Evolutionary conservation across 306 rosid species (phyloP), one percentile per base, ranked within the genome.

Genomic region (Prosopis cineraria): DNA sequence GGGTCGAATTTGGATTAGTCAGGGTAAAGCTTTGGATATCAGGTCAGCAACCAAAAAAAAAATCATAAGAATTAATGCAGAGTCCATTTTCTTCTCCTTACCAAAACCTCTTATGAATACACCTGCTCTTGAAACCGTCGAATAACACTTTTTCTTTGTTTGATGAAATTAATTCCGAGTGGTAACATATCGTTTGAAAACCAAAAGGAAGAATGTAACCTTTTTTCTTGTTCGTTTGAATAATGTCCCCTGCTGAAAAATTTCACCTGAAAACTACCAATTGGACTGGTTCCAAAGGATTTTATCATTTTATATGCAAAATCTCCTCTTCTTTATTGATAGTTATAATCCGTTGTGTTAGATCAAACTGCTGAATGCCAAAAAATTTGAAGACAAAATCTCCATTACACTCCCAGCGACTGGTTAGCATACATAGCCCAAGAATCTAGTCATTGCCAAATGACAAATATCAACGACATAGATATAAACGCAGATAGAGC

Each of bases 71-170:
- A 91, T 81, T 78, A 90, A 47, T 3, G 95, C n/a, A n/a, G n/a
- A n/a, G n/a, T n/a, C n/a, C n/a, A n/a, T n/a, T n/a, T n/a, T n/a
- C n/a, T n/a, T n/a, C 98, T 90, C 97, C 72, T 76, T 89, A 39
- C 98, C 97, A 79, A 92, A 87, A 84, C 96, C 90, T 64, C 87
- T 83, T 39, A 94, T 9, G 96, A 92, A 83, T 74, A 94, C 55
- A 94, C 97, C 83, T 89, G 88, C n/a, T n/a, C n/a, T n/a, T n/a
- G n/a, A n/a, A n/a, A n/a, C n/a, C n/a, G n/a, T n/a, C n/a, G n/a
- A n/a, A n/a, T n/a, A n/a, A n/a, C n/a, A n/a, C n/a, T n/a, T n/a
- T n/a, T n/a, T n/a, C n/a, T n/a, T n/a, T n/a, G n/a, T n/a, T n/a
- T n/a, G n/a, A n/a, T n/a, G n/a, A n/a, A n/a, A n/a, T n/a, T 40